A percentile compares a stretch with the other conserved stretches of the same genome.
These are phyloP conservation scores for Blastobotrys chiropterorum DNA, from an alignment of 805 yeast genomes.

Conservation along the genomic window DNA sequence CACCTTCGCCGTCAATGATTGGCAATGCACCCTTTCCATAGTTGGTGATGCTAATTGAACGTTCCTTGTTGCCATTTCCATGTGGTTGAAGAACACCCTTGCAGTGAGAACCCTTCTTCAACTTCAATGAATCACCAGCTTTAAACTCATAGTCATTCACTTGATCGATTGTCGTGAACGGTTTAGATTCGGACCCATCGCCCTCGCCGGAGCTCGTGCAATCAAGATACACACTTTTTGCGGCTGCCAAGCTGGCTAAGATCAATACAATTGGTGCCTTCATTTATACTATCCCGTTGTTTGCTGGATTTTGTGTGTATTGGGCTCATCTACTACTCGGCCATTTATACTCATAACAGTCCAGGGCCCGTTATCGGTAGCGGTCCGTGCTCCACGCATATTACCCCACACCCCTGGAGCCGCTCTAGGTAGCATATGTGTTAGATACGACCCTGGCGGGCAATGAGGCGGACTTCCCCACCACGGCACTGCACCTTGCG, in stretches of 20 bases:
- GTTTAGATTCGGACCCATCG: not conserved
- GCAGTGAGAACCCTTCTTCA: conserved; percentile 3
- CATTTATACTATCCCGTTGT: not conserved
- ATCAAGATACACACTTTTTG: conserved; percentile 1
- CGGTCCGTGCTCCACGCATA: not conserved
- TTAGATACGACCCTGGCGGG: not conserved
- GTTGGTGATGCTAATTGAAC: not conserved
- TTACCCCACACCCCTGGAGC: not conserved
- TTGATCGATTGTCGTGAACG: conserved; percentile 2
- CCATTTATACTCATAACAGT: not conserved
- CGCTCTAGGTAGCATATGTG: not conserved
- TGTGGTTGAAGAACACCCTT: conserved; percentile 1
- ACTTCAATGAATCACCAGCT: conserved; percentile 2
- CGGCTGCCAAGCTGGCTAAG: not conserved
- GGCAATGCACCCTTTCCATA: conserved; percentile 4
- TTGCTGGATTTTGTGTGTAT: not conserved
- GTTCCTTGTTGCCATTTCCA: not conserved
- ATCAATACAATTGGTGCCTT: not conserved
- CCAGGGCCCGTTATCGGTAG: not conserved
- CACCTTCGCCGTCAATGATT: conserved; percentile 2
- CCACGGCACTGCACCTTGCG: too few species aligned
- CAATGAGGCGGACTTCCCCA: too few species aligned
- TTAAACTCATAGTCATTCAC: not conserved
- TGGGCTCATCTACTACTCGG: too few species aligned
- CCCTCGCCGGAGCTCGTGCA: not conserved